Conservation (phyloP, 202 grass and related monocot species). For the Tripidium arundinaceum region DNA sequence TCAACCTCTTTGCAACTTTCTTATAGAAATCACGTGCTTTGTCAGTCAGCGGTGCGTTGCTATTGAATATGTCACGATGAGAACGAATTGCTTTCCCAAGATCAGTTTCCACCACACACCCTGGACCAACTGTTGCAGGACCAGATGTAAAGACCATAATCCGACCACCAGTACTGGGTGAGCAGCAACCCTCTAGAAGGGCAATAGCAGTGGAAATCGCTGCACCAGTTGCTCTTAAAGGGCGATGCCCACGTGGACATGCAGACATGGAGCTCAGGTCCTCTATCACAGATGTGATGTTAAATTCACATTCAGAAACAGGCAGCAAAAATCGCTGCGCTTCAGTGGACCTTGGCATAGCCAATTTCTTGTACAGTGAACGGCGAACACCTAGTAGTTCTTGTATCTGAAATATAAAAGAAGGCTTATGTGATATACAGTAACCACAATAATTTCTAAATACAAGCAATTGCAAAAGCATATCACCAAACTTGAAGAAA, state of each 20-base stretch:
- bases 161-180: slow-evolving; percentile 53
- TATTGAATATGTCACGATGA: slow-evolving; percentile 85
- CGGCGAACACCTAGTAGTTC: slow-evolving; percentile 60
- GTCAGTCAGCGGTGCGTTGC: slow-evolving; percentile 47
- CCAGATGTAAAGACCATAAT: slow-evolving; percentile 95
- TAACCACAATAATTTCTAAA: slow-evolving; percentile 3
- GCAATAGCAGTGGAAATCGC: slow-evolving; percentile 83
- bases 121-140: slow-evolving; percentile 81
- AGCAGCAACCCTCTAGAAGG: slow-evolving; percentile 83
- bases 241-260: slow-evolving; percentile 52
- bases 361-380: slow-evolving; percentile 50
- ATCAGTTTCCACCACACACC: slow-evolving; percentile 77
- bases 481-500: background rate
- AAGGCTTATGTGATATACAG: slow-evolving; percentile 11
- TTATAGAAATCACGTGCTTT: slow-evolving; percentile 80
- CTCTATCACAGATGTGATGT: slow-evolving; percentile 78
- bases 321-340: slow-evolving; percentile 68
- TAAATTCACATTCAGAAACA: slow-evolving; percentile 96
- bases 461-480: background rate
- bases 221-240: slow-evolving; percentile 59
- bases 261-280: slow-evolving; percentile 54
- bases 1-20: slow-evolving; percentile 70
- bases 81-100: slow-evolving; percentile 74
- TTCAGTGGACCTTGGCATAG: slow-evolving; percentile 38
- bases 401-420: slow-evolving; percentile 68